Evolutionary conservation across 78 protist species (phyloP).

Genomic region (Chrysochromulina tobinii): DNA sequence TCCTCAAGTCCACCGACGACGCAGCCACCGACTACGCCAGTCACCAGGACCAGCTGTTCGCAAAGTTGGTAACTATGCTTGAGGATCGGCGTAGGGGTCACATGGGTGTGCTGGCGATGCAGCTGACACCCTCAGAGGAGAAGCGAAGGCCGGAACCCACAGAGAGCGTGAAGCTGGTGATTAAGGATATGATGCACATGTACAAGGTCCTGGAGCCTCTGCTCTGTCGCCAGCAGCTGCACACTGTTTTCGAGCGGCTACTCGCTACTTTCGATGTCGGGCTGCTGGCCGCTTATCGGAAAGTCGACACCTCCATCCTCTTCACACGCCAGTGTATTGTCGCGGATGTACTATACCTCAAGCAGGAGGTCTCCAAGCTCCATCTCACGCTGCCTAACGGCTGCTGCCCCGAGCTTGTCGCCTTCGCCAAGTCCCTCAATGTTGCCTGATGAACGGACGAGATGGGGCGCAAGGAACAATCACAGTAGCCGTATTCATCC

Average conservation of each 20-base stretch:
- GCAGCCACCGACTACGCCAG: not conserved
- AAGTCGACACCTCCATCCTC: not conserved
- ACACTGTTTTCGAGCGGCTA: not conserved
- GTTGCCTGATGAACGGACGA: too few species aligned
- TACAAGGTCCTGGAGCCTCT: not conserved
- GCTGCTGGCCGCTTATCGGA: not conserved
- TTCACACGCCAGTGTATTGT: not conserved
- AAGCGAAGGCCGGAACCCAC: not conserved
- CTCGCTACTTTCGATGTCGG: not conserved
- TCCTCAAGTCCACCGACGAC: not conserved
- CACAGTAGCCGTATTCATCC: too few species aligned
- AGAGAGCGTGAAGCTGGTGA: not conserved
- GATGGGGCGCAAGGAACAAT: too few species aligned
- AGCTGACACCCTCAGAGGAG: not conserved
- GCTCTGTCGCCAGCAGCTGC: not conserved
- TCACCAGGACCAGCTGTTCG: not conserved
- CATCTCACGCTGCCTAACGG: too few species aligned
- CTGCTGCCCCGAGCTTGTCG: too few species aligned
- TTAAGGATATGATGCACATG: not conserved
- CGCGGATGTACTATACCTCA: too few species aligned
- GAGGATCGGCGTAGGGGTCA: not conserved
- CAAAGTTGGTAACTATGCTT: not conserved
- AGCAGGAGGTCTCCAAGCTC: too few species aligned
- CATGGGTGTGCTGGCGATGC: not conserved
- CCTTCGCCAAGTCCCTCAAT: too few species aligned